phyloP scores from a whole-genome alignment of 768 basidiomycete species.

The Termitomyces sp. region DNA sequence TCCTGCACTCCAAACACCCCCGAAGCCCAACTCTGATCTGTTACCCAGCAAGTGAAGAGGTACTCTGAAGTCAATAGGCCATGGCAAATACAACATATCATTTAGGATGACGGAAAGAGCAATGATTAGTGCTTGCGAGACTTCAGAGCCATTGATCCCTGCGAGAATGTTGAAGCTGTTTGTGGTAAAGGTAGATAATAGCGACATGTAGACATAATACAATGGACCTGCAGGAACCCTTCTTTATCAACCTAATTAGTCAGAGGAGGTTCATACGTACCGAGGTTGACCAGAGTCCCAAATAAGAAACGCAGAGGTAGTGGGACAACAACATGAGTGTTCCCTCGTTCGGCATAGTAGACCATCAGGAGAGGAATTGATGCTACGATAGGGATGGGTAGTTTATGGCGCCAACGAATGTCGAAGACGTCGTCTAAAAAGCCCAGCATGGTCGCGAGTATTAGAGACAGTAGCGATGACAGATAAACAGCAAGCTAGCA shows the following conservation, averaged over 20 bases:
- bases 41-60: constrained; percentile 67
- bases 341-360: constrained; percentile 91
- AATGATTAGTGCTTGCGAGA: constrained; percentile 89
- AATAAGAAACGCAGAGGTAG: constrained; percentile 70
- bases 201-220: constrained; percentile 95
- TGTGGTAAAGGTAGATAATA: constrained; percentile 93
- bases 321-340: constrained; percentile 92
- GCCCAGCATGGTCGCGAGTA: constrained; percentile 91
- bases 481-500: constrained; percentile 86
- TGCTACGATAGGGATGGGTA: constrained; percentile 95
- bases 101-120: constrained; percentile 87
- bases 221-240: constrained; percentile 60
- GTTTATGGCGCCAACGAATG: constrained; percentile 96
- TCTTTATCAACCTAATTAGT: constrained; percentile 5
- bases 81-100: constrained; percentile 91
- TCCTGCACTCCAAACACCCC: constrained; percentile 78
- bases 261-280: constrained; percentile 35
- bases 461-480: constrained; percentile 85
- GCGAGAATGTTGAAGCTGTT: constrained; percentile 99
- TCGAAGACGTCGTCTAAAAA: constrained; percentile 98
- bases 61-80: constrained; percentile 70
- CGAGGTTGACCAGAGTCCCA: constrained; percentile 81
- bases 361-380: constrained; percentile 94
- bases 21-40: constrained; percentile 63
- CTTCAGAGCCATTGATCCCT: constrained; percentile 96